Evolutionary conservation across 116 monocot species (phyloP).

Genomic region (Dioscorea cayenensis): DNA sequence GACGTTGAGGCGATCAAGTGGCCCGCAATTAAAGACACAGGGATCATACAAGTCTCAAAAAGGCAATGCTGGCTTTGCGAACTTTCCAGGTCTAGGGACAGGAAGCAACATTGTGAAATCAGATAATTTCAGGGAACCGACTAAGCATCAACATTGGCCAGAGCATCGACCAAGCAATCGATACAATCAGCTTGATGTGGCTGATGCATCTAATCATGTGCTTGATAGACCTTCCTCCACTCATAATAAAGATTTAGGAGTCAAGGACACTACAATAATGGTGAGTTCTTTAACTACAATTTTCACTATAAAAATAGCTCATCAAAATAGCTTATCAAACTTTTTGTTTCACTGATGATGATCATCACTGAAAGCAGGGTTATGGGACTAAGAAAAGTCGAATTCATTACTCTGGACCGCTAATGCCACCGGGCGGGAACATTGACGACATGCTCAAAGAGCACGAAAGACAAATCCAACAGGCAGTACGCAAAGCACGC

Average conservation of each 20-base stretch:
- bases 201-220: conserved; percentile 21
- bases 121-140: conserved; percentile 2
- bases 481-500: conserved; percentile 69
- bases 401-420: conserved; percentile 77
- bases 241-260: conserved; percentile 29
- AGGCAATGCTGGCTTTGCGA: conserved; percentile 5
- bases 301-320: not conserved
- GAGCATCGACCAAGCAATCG: conserved; percentile 14
- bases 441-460: conserved; percentile 87
- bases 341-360: too few species aligned
- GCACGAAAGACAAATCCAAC: conserved; percentile 79
- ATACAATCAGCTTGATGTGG: conserved; percentile 29
- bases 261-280: conserved; percentile 21
- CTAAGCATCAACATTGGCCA: conserved; percentile 14
- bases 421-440: conserved; percentile 70
- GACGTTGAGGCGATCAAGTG: conserved; percentile 22
- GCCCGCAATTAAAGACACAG: conserved; percentile 26
- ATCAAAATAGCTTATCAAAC: too few species aligned
- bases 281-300: conserved; percentile 20
- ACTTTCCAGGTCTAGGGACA: not conserved
- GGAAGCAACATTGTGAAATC: conserved; percentile 3
- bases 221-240: conserved; percentile 41
- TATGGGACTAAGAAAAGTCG: conserved; percentile 47
- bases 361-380: conserved; percentile 11
- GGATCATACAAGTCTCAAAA: conserved; percentile 23